Evolutionary conservation across 495 filamentous ascomycete genomes (phyloP).

Genomic region (Aspergillus diversus): DNA sequence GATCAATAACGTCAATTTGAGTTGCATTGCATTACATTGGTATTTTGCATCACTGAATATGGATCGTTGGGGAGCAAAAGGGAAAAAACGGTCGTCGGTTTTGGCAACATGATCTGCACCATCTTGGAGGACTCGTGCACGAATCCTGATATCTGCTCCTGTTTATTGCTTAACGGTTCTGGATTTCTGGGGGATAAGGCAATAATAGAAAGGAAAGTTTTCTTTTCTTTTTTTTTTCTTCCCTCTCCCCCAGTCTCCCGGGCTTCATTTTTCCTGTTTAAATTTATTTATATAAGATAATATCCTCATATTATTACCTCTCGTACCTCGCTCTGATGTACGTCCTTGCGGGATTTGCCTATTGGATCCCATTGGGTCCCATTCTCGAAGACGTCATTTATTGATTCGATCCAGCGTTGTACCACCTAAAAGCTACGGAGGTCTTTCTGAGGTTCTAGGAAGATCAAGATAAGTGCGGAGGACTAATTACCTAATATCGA

Average conservation of each 20-base stretch:
- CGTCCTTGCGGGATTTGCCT: conserved; percentile 19
- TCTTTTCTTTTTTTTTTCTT: neutral
- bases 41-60: conserved; percentile 19
- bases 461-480: conserved; percentile 9
- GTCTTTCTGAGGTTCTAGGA: conserved; percentile 5
- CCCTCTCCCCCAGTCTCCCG: neutral
- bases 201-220: conserved; percentile 7
- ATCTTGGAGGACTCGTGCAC: conserved; percentile 24
- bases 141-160: conserved; percentile 10
- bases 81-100: conserved; percentile 16
- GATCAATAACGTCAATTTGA: conserved; percentile 27
- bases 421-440: conserved; percentile 9
- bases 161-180: conserved; percentile 16
- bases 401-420: conserved; percentile 18
- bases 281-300: neutral
- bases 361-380: conserved; percentile 19
- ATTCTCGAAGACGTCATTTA: conserved; percentile 29
- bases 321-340: neutral
- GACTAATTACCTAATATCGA: neutral
- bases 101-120: conserved; percentile 16
- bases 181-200: conserved; percentile 14
- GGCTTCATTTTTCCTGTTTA: neutral
- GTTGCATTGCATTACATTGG: conserved; percentile 36
- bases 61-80: conserved; percentile 12
- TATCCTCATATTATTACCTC: neutral